Conservation (phyloP, 495 filamentous ascomycete genomes). For the Hypoxylon fuscum region DNA sequence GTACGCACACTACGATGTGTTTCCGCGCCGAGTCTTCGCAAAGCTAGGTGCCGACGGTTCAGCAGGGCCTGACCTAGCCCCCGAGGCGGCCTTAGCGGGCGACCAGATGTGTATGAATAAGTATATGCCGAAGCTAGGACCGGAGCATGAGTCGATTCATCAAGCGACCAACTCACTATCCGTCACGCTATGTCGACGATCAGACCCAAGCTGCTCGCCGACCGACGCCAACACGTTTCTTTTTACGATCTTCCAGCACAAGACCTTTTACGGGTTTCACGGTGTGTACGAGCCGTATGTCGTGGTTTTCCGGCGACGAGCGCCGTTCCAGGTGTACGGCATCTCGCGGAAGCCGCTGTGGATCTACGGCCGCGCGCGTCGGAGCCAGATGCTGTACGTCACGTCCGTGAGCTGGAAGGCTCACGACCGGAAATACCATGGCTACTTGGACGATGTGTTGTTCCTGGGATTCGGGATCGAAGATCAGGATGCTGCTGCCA, state of each 20-base stretch:
- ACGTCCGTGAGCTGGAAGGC: slow-evolving; percentile 63
- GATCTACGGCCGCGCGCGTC: slow-evolving; percentile 55
- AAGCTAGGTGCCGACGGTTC: slow-evolving; percentile 51
- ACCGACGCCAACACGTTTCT: slow-evolving; percentile 58
- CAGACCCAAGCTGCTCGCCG: slow-evolving; percentile 53
- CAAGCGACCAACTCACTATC: slow-evolving; percentile 65
- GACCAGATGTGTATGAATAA: slow-evolving; percentile 54
- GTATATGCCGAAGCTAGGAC: slow-evolving; percentile 48
- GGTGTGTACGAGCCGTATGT: slow-evolving; percentile 64
- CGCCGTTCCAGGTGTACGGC: slow-evolving; percentile 59
- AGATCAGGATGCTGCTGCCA: slow-evolving; percentile 52
- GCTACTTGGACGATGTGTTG: slow-evolving; percentile 59
- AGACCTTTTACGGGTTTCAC: slow-evolving; percentile 55
- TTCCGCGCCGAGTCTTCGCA: slow-evolving; percentile 57
- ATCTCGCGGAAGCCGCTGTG: slow-evolving; percentile 61
- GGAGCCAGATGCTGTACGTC: slow-evolving; percentile 59
- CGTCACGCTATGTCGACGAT: slow-evolving; percentile 59
- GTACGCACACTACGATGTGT: slow-evolving; percentile 61
- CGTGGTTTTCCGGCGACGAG: slow-evolving; percentile 54
- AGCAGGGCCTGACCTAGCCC: slow-evolving; percentile 52
- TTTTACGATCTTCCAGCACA: slow-evolving; percentile 62
- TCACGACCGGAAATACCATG: slow-evolving; percentile 55
- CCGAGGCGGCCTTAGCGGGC: slow-evolving; percentile 19
- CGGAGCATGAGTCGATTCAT: slow-evolving; percentile 56
- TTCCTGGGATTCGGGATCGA: slow-evolving; percentile 62